A percentile compares a stretch with the other conserved stretches of the same genome.
Conservation (phyloP, 2,329 filamentous ascomycete genomes). For the Arthrinium puccinioides region DNA sequence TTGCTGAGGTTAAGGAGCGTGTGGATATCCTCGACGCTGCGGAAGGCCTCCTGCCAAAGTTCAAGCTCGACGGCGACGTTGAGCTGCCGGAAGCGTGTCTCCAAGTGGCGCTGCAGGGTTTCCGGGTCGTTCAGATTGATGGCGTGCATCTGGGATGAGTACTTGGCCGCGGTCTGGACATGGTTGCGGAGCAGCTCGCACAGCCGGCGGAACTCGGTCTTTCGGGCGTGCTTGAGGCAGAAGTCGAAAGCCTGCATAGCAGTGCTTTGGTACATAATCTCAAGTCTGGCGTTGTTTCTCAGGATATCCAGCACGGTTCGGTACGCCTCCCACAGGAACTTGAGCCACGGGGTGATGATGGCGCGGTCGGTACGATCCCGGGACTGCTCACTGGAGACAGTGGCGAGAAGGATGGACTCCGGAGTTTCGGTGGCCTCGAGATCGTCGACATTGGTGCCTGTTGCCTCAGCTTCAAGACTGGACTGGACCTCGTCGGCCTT, state of each 20-base stretch:
- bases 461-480: slow-evolving; percentile 66
- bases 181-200: slow-evolving; percentile 98
- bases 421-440: slow-evolving; percentile 95
- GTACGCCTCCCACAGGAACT: slow-evolving; percentile 99
- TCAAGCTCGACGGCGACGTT: slow-evolving; percentile 98
- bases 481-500: slow-evolving; percentile 96
- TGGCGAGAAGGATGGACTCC: slow-evolving; percentile 95
- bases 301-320: slow-evolving; percentile 96
- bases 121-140: slow-evolving; percentile 98
- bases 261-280: slow-evolving; percentile 97
- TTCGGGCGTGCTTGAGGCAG: slow-evolving; percentile 94
- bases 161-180: slow-evolving; percentile 98
- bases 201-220: slow-evolving; percentile 97
- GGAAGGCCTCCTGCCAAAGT: slow-evolving; percentile 98
- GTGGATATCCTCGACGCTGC: slow-evolving; percentile 97
- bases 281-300: slow-evolving; percentile 95
- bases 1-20: slow-evolving; percentile 96
- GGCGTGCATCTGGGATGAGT: slow-evolving; percentile 97
- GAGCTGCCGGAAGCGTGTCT: slow-evolving; percentile 96
- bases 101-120: slow-evolving; percentile 91
- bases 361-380: slow-evolving; percentile 95
- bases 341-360: slow-evolving; percentile 97
- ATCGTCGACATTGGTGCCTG: slow-evolving; percentile 78
- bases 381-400: slow-evolving; percentile 95
- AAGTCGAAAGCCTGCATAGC: slow-evolving; percentile 98